phyloP scores from a whole-genome alignment of 2,329 filamentous ascomycete genomes.

The Hypoxylon sp. region DNA sequence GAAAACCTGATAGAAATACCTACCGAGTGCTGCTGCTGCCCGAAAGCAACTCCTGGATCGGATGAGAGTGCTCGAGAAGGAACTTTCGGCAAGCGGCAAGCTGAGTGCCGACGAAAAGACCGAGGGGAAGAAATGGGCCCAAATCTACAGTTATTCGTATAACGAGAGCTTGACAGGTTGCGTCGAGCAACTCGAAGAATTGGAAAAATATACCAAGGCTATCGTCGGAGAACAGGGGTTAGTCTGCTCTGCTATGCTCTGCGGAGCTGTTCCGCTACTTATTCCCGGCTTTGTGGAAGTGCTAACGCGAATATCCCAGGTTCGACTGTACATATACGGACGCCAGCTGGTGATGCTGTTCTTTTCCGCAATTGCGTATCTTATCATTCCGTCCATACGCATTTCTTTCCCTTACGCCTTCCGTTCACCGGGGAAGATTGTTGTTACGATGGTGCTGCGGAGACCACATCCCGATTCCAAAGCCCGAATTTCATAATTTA shows the following conservation, averaged over 20 bases:
- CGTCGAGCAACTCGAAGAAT: slow-evolving; percentile 64
- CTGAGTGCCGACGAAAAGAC: slow-evolving; percentile 46
- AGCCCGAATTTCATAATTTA: not conserved
- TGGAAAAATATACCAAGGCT: slow-evolving; percentile 68
- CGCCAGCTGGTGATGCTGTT: slow-evolving; percentile 20
- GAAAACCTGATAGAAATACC: slow-evolving; percentile 56
- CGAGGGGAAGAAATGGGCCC: slow-evolving; percentile 62
- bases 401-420: not conserved
- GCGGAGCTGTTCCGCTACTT: not conserved
- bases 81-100: slow-evolving; percentile 48
- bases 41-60: slow-evolving; percentile 64
- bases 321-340: slow-evolving; percentile 51
- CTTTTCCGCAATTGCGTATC: not conserved
- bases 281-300: not conserved
- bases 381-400: not conserved
- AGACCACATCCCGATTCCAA: not conserved
- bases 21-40: slow-evolving; percentile 66
- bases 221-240: slow-evolving; percentile 67
- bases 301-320: slow-evolving; percentile 43
- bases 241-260: slow-evolving; percentile 29
- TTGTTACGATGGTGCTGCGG: not conserved
- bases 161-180: slow-evolving; percentile 66
- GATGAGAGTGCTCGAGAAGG: slow-evolving; percentile 61
- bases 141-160: slow-evolving; percentile 68
- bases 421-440: not conserved